Evolutionary conservation across 1,284 basidiomycete species (phyloP).

Genomic region (Irpex sp.): DNA sequence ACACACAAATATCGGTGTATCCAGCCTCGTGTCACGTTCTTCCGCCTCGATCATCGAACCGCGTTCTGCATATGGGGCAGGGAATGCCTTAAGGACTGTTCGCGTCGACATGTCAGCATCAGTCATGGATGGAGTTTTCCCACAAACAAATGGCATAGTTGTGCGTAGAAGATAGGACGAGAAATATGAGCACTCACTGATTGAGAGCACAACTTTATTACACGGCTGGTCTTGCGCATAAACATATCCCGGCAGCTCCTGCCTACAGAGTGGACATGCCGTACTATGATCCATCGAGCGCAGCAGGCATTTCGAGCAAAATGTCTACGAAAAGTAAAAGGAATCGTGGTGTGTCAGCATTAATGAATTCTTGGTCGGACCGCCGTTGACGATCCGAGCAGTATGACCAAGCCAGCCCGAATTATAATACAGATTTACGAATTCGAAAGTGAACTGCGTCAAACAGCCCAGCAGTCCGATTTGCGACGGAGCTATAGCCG

Average conservation of each 20-base stretch:
- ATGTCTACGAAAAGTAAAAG: constrained; percentile 54
- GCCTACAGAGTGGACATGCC: constrained; percentile 84
- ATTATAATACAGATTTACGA: too few relatives aligned
- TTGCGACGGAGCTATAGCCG: too few relatives aligned
- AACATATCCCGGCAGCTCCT: constrained; percentile 69
- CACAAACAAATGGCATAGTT: too few relatives aligned
- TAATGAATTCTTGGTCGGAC: too few relatives aligned
- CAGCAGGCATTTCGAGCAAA: constrained; percentile 85
- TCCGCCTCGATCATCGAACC: constrained; percentile 64
- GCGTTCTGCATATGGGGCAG: constrained; percentile 52
- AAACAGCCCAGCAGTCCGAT: too few relatives aligned
- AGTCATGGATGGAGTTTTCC: background rate
- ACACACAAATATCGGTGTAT: constrained; percentile 90
- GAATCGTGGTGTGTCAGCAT: too few relatives aligned
- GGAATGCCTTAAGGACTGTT: constrained; percentile 63
- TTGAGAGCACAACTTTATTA: constrained; percentile 66
- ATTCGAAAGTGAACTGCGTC: too few relatives aligned
- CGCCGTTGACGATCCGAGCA: too few relatives aligned
- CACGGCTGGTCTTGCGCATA: constrained; percentile 78
- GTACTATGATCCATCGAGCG: constrained; percentile 84
- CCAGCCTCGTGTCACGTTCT: constrained; percentile 72
- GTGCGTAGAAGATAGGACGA: too few relatives aligned
- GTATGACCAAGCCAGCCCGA: too few relatives aligned
- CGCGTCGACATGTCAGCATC: constrained; percentile 10
- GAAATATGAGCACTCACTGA: constrained; percentile 48